Evolutionary conservation across 257 asterid species (phyloP).

Genomic region (Phtheirospermum japonicum): DNA sequence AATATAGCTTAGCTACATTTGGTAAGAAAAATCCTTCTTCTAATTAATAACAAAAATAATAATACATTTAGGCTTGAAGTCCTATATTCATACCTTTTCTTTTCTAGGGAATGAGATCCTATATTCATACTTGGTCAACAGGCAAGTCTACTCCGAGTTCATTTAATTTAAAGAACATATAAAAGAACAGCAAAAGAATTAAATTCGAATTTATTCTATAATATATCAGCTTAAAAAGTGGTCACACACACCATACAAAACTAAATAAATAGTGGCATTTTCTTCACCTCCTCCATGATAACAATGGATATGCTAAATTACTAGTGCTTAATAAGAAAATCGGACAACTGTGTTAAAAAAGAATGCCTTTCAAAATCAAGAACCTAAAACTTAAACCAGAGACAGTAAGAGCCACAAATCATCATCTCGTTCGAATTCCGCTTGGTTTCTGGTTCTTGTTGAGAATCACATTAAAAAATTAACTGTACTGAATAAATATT

Average conservation of each 20-base stretch:
- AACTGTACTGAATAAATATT: constrained; percentile 25
- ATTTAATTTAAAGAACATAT: too few species aligned
- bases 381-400: constrained; percentile 8
- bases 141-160: too few species aligned
- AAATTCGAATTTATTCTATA: too few species aligned
- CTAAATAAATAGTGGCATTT: background rate
- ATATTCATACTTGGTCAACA: too few species aligned
- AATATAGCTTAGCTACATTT: too few species aligned
- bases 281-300: background rate
- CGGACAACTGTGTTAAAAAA: background rate
- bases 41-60: too few species aligned
- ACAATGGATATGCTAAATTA: background rate
- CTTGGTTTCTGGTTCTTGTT: constrained; percentile 30
- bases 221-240: background rate
- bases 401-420: background rate
- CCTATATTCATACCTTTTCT: too few species aligned
- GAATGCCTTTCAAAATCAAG: constrained; percentile 24
- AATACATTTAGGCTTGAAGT: too few species aligned
- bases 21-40: too few species aligned
- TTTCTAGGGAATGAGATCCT: too few species aligned
- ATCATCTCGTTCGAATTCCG: constrained; percentile 19
- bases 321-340: background rate
- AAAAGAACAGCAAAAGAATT: too few species aligned
- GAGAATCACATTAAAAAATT: constrained; percentile 22
- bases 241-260: background rate